phyloP scores from a whole-genome alignment of 2,329 filamentous ascomycete species.

The Microsporum canis region DNA sequence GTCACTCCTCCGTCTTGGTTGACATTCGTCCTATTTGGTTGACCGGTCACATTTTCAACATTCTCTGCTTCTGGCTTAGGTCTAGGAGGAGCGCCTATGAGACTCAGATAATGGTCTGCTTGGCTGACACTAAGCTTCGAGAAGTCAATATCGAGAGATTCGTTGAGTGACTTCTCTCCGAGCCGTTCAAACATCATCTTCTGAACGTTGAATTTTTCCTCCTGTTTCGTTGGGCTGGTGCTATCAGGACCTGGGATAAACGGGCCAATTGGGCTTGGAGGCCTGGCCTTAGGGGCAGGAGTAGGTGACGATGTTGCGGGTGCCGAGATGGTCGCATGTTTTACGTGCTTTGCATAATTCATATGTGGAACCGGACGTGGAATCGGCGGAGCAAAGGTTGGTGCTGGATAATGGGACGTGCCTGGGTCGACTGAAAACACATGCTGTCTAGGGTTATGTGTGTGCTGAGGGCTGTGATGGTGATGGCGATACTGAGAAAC shows the following conservation, averaged over 20 bases:
- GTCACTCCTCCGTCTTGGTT: neutral
- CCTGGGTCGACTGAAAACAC: neutral
- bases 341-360: neutral
- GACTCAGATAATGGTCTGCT: neutral
- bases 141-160: neutral
- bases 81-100: neutral
- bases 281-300: neutral
- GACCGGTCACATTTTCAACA: neutral
- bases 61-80: neutral
- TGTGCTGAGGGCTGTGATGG: neutral
- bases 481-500: neutral
- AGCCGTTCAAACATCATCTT: constrained; percentile 2
- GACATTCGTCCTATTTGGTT: neutral
- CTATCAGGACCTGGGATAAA: constrained; percentile 12
- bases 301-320: neutral
- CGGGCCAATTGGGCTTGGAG: constrained; percentile 4
- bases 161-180: neutral
- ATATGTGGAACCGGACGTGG: neutral
- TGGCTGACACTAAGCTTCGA: neutral
- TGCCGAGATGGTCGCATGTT: neutral
- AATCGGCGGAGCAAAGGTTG: neutral
- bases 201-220: constrained; percentile 10
- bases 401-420: neutral
- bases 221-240: constrained; percentile 15
- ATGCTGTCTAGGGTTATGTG: neutral